Conservation (phyloP, 2,329 filamentous ascomycete species). For the Sporothrix pallida region DNA sequence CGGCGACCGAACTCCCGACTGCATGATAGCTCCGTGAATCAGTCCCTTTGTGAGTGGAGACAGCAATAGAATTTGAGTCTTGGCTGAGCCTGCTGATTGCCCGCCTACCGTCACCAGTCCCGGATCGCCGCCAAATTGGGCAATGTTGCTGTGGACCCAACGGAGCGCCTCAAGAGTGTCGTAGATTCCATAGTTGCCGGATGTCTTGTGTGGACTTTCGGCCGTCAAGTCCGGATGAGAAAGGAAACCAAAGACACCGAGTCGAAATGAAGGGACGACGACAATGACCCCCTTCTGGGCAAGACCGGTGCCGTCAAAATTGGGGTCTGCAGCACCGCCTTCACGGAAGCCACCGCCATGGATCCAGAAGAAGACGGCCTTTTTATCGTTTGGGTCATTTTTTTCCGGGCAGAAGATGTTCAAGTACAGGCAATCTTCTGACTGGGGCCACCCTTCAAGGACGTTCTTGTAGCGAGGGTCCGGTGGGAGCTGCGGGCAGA, state of each 20-base stretch:
- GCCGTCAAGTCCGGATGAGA: neutral
- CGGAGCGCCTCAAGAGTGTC: neutral
- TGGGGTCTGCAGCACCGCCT: neutral
- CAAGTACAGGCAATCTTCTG: neutral
- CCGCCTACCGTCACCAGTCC: neutral
- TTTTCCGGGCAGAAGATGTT: neutral
- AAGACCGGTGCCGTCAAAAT: slow-evolving; percentile 8
- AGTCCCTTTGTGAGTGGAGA: neutral
- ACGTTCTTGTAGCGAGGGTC: neutral
- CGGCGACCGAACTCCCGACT: neutral
- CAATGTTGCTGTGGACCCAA: neutral
- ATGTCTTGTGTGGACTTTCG: neutral
- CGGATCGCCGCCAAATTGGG: slow-evolving; percentile 1
- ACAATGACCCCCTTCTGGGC: neutral
- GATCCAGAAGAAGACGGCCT: neutral
- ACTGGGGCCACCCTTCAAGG: neutral
- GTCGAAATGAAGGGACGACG: neutral
- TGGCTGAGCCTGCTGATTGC: neutral
- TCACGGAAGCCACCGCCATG: slow-evolving; percentile 1
- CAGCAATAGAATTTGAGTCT: neutral
- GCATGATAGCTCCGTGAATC: neutral
- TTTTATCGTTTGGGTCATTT: neutral
- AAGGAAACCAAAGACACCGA: neutral
- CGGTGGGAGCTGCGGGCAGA: neutral
- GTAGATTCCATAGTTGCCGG: neutral